Conservation (phyloP, 441 rosid genomes). For the Populus trichocarpa region DNA sequence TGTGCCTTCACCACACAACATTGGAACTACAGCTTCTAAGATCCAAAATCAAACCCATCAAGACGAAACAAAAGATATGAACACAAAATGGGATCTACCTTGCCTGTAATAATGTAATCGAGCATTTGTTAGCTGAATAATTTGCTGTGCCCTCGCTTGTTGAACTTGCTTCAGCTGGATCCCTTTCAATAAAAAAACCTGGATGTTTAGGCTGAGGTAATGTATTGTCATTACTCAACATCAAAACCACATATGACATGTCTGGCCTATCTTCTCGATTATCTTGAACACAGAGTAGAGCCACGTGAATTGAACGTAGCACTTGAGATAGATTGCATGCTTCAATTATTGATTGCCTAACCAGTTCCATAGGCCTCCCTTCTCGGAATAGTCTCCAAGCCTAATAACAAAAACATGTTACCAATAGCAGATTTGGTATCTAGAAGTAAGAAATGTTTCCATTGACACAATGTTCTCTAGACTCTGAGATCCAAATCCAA, state of each 20-base stretch:
- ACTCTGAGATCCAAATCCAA: background rate
- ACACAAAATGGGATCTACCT: background rate
- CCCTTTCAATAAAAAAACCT: no score
- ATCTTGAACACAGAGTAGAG: slow-evolving; percentile 22
- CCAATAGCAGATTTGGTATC: background rate
- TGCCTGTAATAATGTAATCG: background rate
- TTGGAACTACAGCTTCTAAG: background rate
- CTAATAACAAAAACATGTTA: slow-evolving; percentile 22
- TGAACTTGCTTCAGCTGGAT: slow-evolving; percentile 4
- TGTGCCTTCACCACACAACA: background rate
- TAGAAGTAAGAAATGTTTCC: background rate
- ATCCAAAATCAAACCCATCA: background rate
- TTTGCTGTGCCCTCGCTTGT: background rate
- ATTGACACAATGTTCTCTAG: background rate
- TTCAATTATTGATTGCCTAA: slow-evolving; percentile 1
- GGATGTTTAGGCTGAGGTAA: no score
- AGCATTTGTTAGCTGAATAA: background rate
- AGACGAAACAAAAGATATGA: background rate
- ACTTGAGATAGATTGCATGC: background rate
- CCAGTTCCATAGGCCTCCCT: slow-evolving; percentile 10
- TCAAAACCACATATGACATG: no score
- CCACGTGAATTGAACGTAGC: slow-evolving; percentile 22
- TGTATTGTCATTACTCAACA: no score
- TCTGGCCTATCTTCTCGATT: no score
- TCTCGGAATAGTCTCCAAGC: slow-evolving; percentile 22